Percentiles rank a stretch among this genome's conserved stretches.
phyloP scores from a whole-genome alignment of 139 green algal genomes.

The Coelastrella sp. region DNA sequence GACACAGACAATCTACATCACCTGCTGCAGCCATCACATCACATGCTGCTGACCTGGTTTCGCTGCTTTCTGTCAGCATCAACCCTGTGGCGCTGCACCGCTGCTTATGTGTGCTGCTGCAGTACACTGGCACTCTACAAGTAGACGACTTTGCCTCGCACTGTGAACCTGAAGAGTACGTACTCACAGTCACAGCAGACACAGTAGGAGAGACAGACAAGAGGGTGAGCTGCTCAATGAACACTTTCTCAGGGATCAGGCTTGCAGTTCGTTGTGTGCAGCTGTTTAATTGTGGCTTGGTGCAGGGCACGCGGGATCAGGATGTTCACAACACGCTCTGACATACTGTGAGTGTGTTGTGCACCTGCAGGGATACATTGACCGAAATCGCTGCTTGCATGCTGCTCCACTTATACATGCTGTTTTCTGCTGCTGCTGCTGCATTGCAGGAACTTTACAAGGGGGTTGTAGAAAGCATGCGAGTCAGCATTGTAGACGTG shows the following conservation, averaged over 20 bases:
- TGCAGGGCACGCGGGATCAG: neutral
- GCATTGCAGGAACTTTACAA: conserved; percentile 41
- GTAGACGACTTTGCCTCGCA: conserved; percentile 73
- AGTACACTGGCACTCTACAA: conserved; percentile 67
- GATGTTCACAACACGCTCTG: neutral
- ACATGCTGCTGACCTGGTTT: neutral
- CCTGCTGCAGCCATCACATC: neutral
- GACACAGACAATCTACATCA: too few species aligned
- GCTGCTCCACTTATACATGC: neutral
- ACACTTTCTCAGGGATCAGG: neutral
- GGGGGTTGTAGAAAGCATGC: conserved; percentile 32
- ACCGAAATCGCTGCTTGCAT: neutral
- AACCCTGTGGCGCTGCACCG: too few species aligned
- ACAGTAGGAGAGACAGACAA: conserved; percentile 42
- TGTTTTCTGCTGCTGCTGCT: neutral
- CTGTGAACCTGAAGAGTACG: conserved; percentile 78
- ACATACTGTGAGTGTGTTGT: neutral
- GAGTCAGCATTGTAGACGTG: conserved; percentile 19
- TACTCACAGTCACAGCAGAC: conserved; percentile 67
- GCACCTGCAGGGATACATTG: neutral
- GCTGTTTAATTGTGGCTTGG: neutral
- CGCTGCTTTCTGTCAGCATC: neutral
- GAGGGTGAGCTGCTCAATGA: neutral
- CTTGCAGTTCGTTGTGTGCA: neutral
- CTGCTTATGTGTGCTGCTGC: neutral